These are phyloP conservation scores for Vinca minor DNA, from an alignment of 257 asterid genomes.

Conservation along the genomic window DNA sequence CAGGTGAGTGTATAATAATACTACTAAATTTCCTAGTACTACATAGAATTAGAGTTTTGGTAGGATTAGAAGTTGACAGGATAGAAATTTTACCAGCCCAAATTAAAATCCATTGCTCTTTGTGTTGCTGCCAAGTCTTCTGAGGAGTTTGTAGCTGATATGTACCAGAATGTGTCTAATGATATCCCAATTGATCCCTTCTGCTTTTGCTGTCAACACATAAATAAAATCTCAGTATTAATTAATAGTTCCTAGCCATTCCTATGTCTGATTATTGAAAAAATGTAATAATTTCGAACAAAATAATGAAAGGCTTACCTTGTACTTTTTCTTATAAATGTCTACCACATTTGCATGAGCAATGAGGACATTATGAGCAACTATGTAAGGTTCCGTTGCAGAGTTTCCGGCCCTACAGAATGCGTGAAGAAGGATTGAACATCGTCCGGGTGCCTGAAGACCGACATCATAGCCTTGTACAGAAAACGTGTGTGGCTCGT, in stretches of 20 bases:
- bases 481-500: slow-evolving; percentile 73
- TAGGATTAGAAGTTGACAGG: not conserved
- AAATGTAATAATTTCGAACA: not conserved
- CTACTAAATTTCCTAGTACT: too few relatives aligned
- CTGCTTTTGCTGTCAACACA: slow-evolving; percentile 36
- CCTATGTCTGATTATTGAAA: not conserved
- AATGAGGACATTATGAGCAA: slow-evolving; percentile 59
- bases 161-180: slow-evolving; percentile 65
- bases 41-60: not conserved
- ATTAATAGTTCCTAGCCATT: not conserved
- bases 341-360: slow-evolving; percentile 52
- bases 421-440: slow-evolving; percentile 46
- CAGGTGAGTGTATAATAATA: too few relatives aligned
- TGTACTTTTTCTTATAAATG: slow-evolving; percentile 50
- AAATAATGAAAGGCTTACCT: slow-evolving; percentile 31
- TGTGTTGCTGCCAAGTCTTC: slow-evolving; percentile 51
- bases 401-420: slow-evolving; percentile 76
- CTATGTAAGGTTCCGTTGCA: slow-evolving; percentile 69
- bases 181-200: slow-evolving; percentile 61
- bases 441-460: slow-evolving; percentile 65
- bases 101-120: slow-evolving; percentile 63
- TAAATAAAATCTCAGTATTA: not conserved
- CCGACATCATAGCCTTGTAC: slow-evolving; percentile 75
- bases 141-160: slow-evolving; percentile 37
- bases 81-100: slow-evolving; percentile 56